Base-by-base conservation (phyloP, 495 filamentous ascomycete species). In the Amniculicola lignicola region DNA sequence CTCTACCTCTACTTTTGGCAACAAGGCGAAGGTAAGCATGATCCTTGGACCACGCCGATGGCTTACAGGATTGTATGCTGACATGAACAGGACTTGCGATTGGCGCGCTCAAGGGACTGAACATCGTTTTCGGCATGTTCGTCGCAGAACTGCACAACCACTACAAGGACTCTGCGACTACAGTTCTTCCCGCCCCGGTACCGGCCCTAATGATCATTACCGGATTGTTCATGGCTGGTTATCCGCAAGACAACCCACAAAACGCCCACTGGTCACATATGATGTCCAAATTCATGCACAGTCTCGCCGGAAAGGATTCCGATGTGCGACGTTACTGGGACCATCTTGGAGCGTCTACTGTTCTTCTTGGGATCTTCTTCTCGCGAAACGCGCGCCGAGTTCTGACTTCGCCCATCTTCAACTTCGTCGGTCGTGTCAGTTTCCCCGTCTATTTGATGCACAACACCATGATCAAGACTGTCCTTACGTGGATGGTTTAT, bases 401-500 rank as follows among this genome's bases (percentile, higher is more conserved):
- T 2, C 59, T 67, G 38, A 62, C 62, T 16, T 60, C 53, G 11
- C 58, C 58, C 2, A 25, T 61, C 33, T 65, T 65, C 55, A 65
- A 65, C 54, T 67, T 62, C 46, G 44, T 67, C 38, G 65, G 65
- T 25, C 58, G 59, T 37, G 62, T 67, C 54, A 62, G 58, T 41
- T 65, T 67, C 48, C 62, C 65, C 6, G 62, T 67, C 12, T 67
- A 67, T 54, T 51, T 67, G 3, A 29, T 67, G 21, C 64, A 67
- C 58, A 65, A 65, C 54, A 49, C 53, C 4, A 29, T 67, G 10
- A 67, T 67, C 42, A 67, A 67, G 29, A 42, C 61, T 2, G 53
- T 65, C 12, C 47, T 67, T 3, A 61, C 62, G 11, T 67, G 65
- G 65, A 59, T 65, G 62, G 31, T 67, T 14, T 67, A 65, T 28